phyloP scores from a whole-genome alignment of 192 early-diverging fungal genomes.

The Pilaira anomala region DNA sequence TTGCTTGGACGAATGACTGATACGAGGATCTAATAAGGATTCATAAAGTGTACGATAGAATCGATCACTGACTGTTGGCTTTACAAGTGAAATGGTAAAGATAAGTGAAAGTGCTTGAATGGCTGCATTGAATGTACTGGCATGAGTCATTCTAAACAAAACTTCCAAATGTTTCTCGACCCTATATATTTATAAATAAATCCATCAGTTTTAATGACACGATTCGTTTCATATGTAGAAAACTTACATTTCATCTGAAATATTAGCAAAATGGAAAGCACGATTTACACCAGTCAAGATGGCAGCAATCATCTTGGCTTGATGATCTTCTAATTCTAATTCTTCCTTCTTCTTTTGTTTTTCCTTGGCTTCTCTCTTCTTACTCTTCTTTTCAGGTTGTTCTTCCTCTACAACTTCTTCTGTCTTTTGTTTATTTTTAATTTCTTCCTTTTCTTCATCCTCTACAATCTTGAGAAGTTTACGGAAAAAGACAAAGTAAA shows the following conservation, averaged over 20 bases:
- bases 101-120: conserved; percentile 92
- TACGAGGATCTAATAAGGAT: conserved; percentile 79
- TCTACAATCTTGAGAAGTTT: conserved; percentile 60
- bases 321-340: conserved; percentile 54
- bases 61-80: conserved; percentile 65
- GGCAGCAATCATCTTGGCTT: conserved; percentile 86
- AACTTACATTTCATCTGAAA: conserved; percentile 66
- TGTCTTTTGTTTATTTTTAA: conserved; percentile 35
- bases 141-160: conserved; percentile 89
- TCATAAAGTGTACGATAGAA: conserved; percentile 92
- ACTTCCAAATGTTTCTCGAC: conserved; percentile 82
- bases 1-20: conserved; percentile 78
- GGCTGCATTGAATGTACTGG: conserved; percentile 86
- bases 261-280: conserved; percentile 84
- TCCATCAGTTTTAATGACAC: not conserved
- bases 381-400: conserved; percentile 25
- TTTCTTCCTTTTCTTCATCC: conserved; percentile 48
- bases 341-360: conserved; percentile 35
- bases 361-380: conserved; percentile 18
- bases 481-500: conserved; percentile 93
- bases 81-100: conserved; percentile 62
- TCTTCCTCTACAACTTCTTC: conserved; percentile 31
- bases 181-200: conserved; percentile 24
- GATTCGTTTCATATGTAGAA: not conserved
- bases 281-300: conserved; percentile 94